These are phyloP conservation scores for Vairimorpha necatrix DNA, from an alignment of 371 early-diverging fungal genomes.

Conservation along the genomic window DNA sequence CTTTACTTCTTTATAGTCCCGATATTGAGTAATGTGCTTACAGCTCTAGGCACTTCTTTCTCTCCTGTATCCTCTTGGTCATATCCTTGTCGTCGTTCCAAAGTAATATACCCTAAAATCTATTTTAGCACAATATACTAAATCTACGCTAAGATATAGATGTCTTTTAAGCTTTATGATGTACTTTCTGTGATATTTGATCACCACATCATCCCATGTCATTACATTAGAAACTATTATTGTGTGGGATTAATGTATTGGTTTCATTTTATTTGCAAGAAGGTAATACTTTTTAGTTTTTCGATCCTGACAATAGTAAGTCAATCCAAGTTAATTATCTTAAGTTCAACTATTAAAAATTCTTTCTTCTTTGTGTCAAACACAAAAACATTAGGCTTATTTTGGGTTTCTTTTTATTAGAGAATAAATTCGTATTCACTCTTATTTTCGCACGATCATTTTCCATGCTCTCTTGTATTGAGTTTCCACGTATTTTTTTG, in stretches of 20 bases:
- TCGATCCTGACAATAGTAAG: background rate
- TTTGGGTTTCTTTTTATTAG: background rate
- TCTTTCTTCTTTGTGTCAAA: constrained; percentile 6
- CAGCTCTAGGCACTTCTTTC: background rate
- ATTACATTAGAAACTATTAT: constrained; percentile 6
- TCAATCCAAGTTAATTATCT: background rate
- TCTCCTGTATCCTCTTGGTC: background rate
- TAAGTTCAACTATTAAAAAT: constrained; percentile 1
- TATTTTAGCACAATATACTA: background rate
- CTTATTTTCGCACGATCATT: background rate
- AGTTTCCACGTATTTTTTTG: background rate
- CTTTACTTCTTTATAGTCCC: no score
- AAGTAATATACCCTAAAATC: background rate
- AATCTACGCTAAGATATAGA: background rate
- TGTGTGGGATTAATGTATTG: background rate
- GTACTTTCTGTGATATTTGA: background rate
- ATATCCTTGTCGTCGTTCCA: background rate
- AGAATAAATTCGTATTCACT: background rate
- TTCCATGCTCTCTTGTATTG: background rate
- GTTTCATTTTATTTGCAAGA: background rate
- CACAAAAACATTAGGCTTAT: background rate
- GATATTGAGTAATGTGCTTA: background rate
- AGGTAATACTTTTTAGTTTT: constrained; percentile 1
- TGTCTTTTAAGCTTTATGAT: background rate
- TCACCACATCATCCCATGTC: constrained; percentile 6